Evolutionary conservation across 768 basidiomycete species (phyloP).

Genomic region (Mycena rebaudengoi): DNA sequence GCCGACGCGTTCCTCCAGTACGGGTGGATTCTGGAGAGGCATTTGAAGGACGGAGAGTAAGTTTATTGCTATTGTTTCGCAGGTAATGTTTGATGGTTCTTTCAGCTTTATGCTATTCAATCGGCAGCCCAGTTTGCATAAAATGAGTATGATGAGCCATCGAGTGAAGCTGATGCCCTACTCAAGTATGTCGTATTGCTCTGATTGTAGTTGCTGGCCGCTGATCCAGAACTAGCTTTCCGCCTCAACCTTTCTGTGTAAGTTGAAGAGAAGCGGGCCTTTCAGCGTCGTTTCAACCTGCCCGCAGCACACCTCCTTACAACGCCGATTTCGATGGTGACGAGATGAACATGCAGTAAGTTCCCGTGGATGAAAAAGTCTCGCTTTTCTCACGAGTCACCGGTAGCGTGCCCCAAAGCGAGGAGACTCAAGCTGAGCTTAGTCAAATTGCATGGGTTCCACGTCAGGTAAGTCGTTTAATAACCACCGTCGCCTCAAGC

Average conservation of each 20-base stretch:
- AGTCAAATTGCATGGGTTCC: constrained; percentile 98
- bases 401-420: constrained; percentile 92
- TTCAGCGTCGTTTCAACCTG: constrained; percentile 34
- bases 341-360: constrained; percentile 99
- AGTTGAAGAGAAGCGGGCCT: constrained; percentile 44
- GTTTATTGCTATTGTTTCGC: constrained; percentile 42
- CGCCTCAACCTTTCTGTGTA: constrained; percentile 97
- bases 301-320: constrained; percentile 92
- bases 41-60: constrained; percentile 97
- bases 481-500: not conserved
- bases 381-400: constrained; percentile 14
- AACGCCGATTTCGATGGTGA: constrained; percentile 99
- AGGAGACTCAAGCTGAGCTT: constrained; percentile 96
- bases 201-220: not conserved
- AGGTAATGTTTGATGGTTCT: not conserved
- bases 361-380: constrained; percentile 26
- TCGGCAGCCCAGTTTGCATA: constrained; percentile 96
- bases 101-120: constrained; percentile 91
- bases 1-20: constrained; percentile 95
- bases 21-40: constrained; percentile 98
- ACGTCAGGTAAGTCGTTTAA: constrained; percentile 67
- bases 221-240: constrained; percentile 69
- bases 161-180: constrained; percentile 96
- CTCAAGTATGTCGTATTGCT: constrained; percentile 76
- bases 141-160: constrained; percentile 99